Evolutionary conservation across 1,139 yeast genomes (phyloP).

Genomic region (Hansenula anomala): DNA sequence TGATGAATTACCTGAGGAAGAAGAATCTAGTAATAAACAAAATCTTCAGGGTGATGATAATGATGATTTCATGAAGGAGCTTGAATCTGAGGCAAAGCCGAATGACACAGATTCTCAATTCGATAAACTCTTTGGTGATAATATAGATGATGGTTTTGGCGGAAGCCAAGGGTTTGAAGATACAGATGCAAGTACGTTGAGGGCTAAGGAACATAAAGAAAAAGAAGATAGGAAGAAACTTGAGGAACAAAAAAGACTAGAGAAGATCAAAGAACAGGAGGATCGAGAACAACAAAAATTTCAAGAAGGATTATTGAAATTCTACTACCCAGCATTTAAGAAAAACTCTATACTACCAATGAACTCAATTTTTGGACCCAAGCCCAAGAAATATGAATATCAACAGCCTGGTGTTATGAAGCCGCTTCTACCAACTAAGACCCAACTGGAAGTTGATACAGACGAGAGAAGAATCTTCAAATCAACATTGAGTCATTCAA

Average conservation of each 20-base stretch:
- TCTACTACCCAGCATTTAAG: slow-evolving; percentile 62
- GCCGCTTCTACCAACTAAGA: slow-evolving; percentile 59
- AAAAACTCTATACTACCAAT: slow-evolving; percentile 54
- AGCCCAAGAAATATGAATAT: slow-evolving; percentile 48
- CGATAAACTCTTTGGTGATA: slow-evolving; percentile 45
- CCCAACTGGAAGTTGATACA: slow-evolving; percentile 42
- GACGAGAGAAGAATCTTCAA: slow-evolving; percentile 44
- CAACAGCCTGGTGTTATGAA: slow-evolving; percentile 49
- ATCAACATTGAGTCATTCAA: slow-evolving; percentile 20
- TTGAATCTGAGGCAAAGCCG: slow-evolving; percentile 32
- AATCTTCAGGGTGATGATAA: slow-evolving; percentile 27
- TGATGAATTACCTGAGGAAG: slow-evolving; percentile 54
- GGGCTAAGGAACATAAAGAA: too few species aligned
- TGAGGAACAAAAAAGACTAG: background rate
- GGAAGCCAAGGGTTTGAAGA: slow-evolving; percentile 40
- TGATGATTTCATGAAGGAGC: slow-evolving; percentile 32
- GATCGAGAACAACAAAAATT: slow-evolving; percentile 15
- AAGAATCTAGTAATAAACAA: slow-evolving; percentile 23
- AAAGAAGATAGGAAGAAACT: background rate
- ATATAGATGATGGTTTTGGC: slow-evolving; percentile 22
- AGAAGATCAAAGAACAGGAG: slow-evolving; percentile 22
- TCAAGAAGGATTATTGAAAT: slow-evolving; percentile 29
- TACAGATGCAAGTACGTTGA: too few species aligned
- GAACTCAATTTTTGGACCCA: slow-evolving; percentile 63
- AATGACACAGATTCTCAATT: slow-evolving; percentile 40